These are phyloP conservation scores for Fusarium verticillioides DNA, from an alignment of 2,329 filamentous ascomycete species.

Conservation along the genomic window DNA sequence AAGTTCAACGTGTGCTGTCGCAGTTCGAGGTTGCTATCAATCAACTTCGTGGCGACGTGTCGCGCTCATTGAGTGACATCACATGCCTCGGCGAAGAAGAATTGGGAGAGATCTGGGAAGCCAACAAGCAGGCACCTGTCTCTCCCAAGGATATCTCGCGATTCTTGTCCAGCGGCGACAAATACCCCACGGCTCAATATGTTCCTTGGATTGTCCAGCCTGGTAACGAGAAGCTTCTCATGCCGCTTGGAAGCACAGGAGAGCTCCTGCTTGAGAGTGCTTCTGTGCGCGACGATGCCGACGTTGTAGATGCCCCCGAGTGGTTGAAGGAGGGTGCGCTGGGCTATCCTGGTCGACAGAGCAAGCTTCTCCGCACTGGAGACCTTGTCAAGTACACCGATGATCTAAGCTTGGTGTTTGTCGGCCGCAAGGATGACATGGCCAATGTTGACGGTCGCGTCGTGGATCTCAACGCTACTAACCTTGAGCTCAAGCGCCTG, in stretches of 20 bases:
- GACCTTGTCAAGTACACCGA: conserved; percentile 43
- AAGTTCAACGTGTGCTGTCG: conserved; percentile 63
- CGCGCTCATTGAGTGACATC: conserved; percentile 49
- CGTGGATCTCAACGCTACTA: conserved; percentile 39
- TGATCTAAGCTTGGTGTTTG: conserved; percentile 38
- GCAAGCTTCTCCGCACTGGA: conserved; percentile 40
- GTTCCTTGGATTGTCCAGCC: conserved; percentile 47
- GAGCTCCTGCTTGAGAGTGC: conserved; percentile 53
- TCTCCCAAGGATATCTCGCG: conserved; percentile 24
- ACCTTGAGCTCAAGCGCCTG: conserved; percentile 36
- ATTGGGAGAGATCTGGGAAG: conserved; percentile 48
- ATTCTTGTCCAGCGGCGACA: conserved; percentile 33
- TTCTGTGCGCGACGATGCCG: background rate
- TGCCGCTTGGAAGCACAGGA: conserved; percentile 48
- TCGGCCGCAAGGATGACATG: conserved; percentile 39
- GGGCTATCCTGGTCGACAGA: conserved; percentile 31
- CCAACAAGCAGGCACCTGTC: conserved; percentile 41
- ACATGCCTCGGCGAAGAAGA: conserved; percentile 52
- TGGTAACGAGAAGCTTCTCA: conserved; percentile 38
- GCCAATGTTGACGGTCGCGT: conserved; percentile 40
- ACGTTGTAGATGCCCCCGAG: conserved; percentile 28
- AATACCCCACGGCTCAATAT: conserved; percentile 33
- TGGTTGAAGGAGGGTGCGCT: conserved; percentile 37
- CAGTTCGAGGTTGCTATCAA: conserved; percentile 62
- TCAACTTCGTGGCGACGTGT: conserved; percentile 56